Base-by-base conservation (phyloP, 352 stramenopile genomes). In the Globisporangium orthogonon region DNA sequence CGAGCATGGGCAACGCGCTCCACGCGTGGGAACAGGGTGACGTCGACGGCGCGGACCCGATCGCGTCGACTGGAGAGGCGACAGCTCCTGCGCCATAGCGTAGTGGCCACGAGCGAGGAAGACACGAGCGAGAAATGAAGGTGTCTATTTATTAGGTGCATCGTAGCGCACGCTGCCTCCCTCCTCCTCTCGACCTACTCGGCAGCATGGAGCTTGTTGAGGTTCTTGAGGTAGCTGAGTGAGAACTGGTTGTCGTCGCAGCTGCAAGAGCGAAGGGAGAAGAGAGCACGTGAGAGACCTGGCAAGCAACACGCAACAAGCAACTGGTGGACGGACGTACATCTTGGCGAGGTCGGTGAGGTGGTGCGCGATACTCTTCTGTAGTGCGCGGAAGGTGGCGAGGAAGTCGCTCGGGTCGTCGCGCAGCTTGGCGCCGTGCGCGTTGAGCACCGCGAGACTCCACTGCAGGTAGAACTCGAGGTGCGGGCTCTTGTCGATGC, bases 391-490 rank as follows among this genome's bases (percentile, higher is more conserved):
- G 61, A 97, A 70, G 23, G 87, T 88, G 0, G 76, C 70, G 55
- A 95, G 69, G 60, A 89, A 96, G 29, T 83, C 79, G 15, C 69
- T 74, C 35, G 78, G 78, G 60, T 93, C 77, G 45, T 89, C 82
- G 17, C 87, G 82, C 30, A 98, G 61, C 54, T 84, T 88, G 43
- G 83, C 71, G 29, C 95, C 95, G 67, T 99, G 95, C 5, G 78
- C 88, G 66, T 98, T 97, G 18, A 99, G 80, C 40, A 99, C 69
- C 49, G 91, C 81, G 35, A 98, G 73, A 68, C 84, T 96, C 96
- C 96, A 99, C 60, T 96, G 83, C 40, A 99, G 67, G 69, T 98
- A 98, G 67, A 98, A 99, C 75, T 99, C 96, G 39, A 99, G 70
- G 65, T 99, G 94, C n/a, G 91, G 89, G 44, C 92, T 97, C 31